Evolutionary conservation across 2,329 filamentous ascomycete species (phyloP).

Genomic region (Ophiocordyceps camponoti-leonardi): DNA sequence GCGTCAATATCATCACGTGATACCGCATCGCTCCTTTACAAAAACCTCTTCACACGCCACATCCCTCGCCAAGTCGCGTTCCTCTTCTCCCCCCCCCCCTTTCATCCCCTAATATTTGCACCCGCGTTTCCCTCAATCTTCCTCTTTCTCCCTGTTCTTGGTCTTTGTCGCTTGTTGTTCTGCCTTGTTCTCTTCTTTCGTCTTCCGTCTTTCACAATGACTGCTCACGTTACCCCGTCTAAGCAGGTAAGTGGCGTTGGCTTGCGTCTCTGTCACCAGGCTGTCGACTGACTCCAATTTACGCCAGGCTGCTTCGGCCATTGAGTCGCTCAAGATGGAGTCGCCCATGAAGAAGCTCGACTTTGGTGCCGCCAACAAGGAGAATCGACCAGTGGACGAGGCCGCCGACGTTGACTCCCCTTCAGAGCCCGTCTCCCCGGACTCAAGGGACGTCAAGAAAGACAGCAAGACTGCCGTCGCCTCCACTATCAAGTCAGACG

Average conservation of each 20-base stretch:
- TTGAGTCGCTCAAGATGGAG: conserved; percentile 84
- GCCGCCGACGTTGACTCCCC: conserved; percentile 33
- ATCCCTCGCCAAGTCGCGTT: conserved; percentile 4
- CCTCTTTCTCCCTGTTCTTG: background rate
- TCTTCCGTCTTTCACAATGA: conserved; percentile 37
- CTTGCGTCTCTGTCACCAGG: background rate
- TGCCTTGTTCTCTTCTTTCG: conserved; percentile 6
- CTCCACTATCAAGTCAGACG: conserved; percentile 43
- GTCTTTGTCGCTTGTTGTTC: conserved; percentile 1
- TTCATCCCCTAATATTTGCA: conserved; percentile 4
- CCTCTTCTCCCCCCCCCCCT: background rate
- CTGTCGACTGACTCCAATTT: conserved; percentile 13
- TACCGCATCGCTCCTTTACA: conserved; percentile 14
- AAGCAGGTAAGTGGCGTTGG: conserved; percentile 31
- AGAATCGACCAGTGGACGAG: conserved; percentile 48
- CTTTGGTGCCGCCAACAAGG: conserved; percentile 61
- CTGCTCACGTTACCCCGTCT: conserved; percentile 48
- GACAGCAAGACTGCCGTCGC: conserved; percentile 22
- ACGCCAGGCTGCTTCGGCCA: conserved; percentile 62
- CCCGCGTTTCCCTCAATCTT: conserved; percentile 9
- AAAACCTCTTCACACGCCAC: conserved; percentile 13
- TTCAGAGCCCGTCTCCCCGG: conserved; percentile 43
- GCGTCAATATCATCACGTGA: conserved; percentile 20
- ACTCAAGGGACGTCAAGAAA: conserved; percentile 26
- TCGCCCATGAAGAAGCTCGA: conserved; percentile 82